Base-by-base conservation (phyloP, 2,329 filamentous ascomycete genomes). In the Coniochaeta sp. region DNA sequence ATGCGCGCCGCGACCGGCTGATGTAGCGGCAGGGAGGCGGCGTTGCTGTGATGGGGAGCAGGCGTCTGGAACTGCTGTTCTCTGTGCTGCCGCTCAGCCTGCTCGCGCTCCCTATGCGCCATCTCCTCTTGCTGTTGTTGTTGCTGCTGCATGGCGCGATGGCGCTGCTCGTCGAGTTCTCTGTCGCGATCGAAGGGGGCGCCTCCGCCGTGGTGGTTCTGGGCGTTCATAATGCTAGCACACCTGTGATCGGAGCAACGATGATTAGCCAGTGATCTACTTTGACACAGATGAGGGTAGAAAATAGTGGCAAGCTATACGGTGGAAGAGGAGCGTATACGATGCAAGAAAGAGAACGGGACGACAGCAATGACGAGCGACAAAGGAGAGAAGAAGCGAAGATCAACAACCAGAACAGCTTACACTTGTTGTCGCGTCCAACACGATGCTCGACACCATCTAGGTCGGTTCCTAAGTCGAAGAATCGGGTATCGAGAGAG, bases 1-100 rank as follows among this genome's bases (percentile, higher is more conserved):
- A 90, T 76, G 69, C 91, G 77, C 64, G 91, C 83, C 56, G 92
- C 92, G 53, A 96, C 91, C 5, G 92, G 92, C 68, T 97, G 92
- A 69, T 97, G 92, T 61, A 97, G 86, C 51, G 91, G 90, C 51
- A 96, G 89, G 3, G 91, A 90, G 52, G 87, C 89, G 33, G 89
- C 85, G 64, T 89, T 91, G 70, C 87, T 94, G 67, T 96, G 91
- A 64, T 94, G 90, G 24, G 86, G 83, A 54, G 87, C 81, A 49
- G 68, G 65, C 18, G 81, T 79, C 60, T 85, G 86, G 62, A 83
- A 85, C 49, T 82, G 79, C 50, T 82, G 79, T 40, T 86, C 83
- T 64, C 81, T 76, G 53, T 80, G 74, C 57, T 79, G 76, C 58
- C 79, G 74, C 57, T 89, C 83, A 58, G 81, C 72, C 53, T 81